phyloP scores from a whole-genome alignment of 148 eudicot genomes.

The Spergularia bocconei region DNA sequence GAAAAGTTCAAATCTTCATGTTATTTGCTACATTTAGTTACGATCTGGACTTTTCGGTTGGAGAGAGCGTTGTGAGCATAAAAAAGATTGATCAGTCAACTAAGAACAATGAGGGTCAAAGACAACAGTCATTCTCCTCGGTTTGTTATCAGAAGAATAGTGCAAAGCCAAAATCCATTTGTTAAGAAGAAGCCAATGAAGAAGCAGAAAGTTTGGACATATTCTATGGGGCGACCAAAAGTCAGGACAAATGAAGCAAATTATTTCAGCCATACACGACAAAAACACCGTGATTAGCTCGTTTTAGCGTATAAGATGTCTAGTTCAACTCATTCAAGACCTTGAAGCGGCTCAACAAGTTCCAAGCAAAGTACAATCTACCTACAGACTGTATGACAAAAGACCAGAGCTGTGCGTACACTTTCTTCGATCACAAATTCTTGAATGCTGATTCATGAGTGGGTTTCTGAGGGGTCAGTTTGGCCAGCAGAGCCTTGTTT shows the following conservation, averaged over 20 bases:
- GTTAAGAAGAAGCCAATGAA: too few species aligned
- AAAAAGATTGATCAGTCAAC: too few species aligned
- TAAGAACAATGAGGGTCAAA: too few species aligned
- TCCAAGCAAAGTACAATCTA: not conserved
- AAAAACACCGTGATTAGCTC: not conserved
- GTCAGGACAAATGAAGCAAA: not conserved
- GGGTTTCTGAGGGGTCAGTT: constrained; percentile 63
- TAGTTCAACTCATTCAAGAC: constrained; percentile 5
- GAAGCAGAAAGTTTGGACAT: too few species aligned
- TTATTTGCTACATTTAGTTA: too few species aligned
- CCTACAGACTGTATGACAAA: constrained; percentile 5
- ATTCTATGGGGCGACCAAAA: not conserved
- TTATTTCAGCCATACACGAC: not conserved
- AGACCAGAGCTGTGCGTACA: not conserved
- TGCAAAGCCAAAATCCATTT: too few species aligned
- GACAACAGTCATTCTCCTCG: too few species aligned
- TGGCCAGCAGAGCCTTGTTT: constrained; percentile 87
- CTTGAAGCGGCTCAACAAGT: not conserved
- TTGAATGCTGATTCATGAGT: constrained; percentile 61
- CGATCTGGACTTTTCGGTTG: too few species aligned
- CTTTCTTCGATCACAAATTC: constrained; percentile 54
- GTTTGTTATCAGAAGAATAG: too few species aligned
- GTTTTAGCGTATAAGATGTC: not conserved
- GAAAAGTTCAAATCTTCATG: too few species aligned
- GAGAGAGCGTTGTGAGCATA: too few species aligned